Evolutionary conservation across 1,284 basidiomycete genomes (phyloP).

Genomic region (Boletellus dicymbophilus): DNA sequence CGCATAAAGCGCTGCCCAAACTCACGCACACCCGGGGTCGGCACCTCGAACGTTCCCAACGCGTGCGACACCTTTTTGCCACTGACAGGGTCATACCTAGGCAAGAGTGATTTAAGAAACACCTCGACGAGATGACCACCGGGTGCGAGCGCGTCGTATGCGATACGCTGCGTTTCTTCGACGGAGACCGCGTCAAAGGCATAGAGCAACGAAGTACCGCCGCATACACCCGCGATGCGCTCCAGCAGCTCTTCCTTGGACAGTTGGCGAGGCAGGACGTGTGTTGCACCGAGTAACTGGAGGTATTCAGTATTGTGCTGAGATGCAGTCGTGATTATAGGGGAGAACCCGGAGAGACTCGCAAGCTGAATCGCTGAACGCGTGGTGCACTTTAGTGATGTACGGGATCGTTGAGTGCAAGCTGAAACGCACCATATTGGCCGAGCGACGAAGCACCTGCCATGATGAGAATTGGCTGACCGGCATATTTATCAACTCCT

Average conservation of each 20-base stretch:
- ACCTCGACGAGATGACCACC: constrained; percentile 9
- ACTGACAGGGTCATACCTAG: neutral
- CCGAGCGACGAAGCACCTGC: constrained; percentile 38
- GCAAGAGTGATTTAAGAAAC: neutral
- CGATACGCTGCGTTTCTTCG: constrained; percentile 6
- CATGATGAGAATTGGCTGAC: constrained; percentile 35
- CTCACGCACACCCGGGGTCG: neutral
- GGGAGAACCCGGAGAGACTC: constrained; percentile 38
- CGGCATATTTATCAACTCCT: constrained; percentile 28
- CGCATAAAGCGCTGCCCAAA: constrained; percentile 8
- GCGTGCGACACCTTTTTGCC: constrained; percentile 4
- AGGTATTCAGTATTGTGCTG: constrained; percentile 33
- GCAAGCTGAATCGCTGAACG: no score
- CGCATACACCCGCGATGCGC: neutral
- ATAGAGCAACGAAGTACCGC: neutral
- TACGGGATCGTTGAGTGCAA: no score
- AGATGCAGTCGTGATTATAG: constrained; percentile 38
- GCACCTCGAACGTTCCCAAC: constrained; percentile 1
- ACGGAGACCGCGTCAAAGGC: constrained; percentile 10
- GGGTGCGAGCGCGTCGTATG: constrained; percentile 7
- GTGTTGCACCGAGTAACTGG: constrained; percentile 42
- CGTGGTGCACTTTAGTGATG: neutral
- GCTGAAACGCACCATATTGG: constrained; percentile 32
- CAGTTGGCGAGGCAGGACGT: constrained; percentile 29
- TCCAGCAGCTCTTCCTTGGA: neutral